Evolutionary conservation across 306 rosid species (phyloP), one percentile per base, ranked within the genome.

Genomic region (Sphenostylis stenocarpa): DNA sequence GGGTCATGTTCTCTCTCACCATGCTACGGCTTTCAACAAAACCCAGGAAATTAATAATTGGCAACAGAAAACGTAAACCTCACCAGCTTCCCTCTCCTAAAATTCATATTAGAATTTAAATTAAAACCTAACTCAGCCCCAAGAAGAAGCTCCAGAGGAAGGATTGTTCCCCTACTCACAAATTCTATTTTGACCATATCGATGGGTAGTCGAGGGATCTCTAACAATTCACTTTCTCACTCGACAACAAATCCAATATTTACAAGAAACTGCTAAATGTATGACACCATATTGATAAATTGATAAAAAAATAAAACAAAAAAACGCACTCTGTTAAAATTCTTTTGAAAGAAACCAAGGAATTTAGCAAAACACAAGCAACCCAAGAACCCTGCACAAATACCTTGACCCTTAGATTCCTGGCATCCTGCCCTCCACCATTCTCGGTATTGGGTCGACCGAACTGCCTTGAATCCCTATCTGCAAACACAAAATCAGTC

Each of bases 321-420:
- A 41, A n/a, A 21, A 5, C 9, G 3, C 9, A 9, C 5, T 13
- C 0, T 60, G 15, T 38, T 64, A 19, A 8, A 36, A 34, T 63
- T 36, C 16, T 62, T 16, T 28, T 1, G 4, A n/a, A 24, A 71
- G 66, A 65, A 58, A 58, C 0, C 6, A 36, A 76, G 36, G 28
- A 66, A 53, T 3, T 69, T 19, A 39, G 67, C 24, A 78, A 69
- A 78, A 47, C 29, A 70, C 48, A 12, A 78, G 11, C 20, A 66
- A 76, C 56, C 63, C 17, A 73, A 34, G 11, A 61, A 38, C 47
- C 60, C 60, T 2, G 31, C 49, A 53, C 49, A 41, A 82, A 41
- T 85, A 93, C 99, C 98, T 96, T 96, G 11, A 96, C 94, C 15
- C 96, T 96, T 16, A 92, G 84, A 82, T 96, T 96, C 83, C 93